Percentiles rank a stretch among this genome's conserved stretches.
phyloP scores from a whole-genome alignment of 2,329 filamentous ascomycete genomes.

The Aspergillus aculeatus region DNA sequence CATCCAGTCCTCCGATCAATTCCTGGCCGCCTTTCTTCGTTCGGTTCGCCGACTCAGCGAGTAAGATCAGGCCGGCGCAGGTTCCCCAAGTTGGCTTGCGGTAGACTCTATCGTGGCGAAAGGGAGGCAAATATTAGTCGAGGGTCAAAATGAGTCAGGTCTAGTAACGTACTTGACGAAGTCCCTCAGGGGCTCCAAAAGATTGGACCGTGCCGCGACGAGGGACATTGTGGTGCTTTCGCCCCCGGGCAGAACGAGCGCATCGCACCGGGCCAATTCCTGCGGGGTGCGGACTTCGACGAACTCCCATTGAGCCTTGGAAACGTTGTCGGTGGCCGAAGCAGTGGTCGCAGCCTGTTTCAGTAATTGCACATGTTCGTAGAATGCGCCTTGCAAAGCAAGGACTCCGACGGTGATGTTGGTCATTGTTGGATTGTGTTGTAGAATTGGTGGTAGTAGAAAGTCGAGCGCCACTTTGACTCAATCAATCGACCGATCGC shows the following conservation, averaged over 20 bases:
- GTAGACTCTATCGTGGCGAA: constrained; percentile 54
- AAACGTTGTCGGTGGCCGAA: constrained; percentile 15
- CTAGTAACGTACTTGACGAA: constrained; percentile 77
- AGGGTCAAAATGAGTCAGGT: neutral
- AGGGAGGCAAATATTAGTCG: constrained; percentile 15
- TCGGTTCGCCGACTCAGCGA: constrained; percentile 82
- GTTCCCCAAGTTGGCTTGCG: constrained; percentile 92
- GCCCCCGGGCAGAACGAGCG: constrained; percentile 85
- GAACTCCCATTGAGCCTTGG: constrained; percentile 55
- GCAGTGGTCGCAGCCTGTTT: constrained; percentile 63
- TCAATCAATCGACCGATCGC: neutral
- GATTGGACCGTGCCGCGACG: constrained; percentile 74
- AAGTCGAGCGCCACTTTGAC: neutral
- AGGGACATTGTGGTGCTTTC: constrained; percentile 93
- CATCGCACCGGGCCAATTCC: constrained; percentile 73
- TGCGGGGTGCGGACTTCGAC: constrained; percentile 75
- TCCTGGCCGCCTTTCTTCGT: constrained; percentile 91
- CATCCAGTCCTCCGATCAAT: constrained; percentile 85
- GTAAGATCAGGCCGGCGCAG: constrained; percentile 88
- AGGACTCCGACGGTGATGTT: constrained; percentile 60
- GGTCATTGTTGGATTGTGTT: constrained; percentile 21
- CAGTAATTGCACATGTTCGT: constrained; percentile 79
- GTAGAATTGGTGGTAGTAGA: neutral
- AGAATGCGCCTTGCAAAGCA: constrained; percentile 88
- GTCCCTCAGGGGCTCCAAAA: constrained; percentile 79